Evolutionary conservation across 352 stramenopile genomes (phyloP), one percentile per base, ranked within the genome.

Genomic region (Globisporangium lucens): DNA sequence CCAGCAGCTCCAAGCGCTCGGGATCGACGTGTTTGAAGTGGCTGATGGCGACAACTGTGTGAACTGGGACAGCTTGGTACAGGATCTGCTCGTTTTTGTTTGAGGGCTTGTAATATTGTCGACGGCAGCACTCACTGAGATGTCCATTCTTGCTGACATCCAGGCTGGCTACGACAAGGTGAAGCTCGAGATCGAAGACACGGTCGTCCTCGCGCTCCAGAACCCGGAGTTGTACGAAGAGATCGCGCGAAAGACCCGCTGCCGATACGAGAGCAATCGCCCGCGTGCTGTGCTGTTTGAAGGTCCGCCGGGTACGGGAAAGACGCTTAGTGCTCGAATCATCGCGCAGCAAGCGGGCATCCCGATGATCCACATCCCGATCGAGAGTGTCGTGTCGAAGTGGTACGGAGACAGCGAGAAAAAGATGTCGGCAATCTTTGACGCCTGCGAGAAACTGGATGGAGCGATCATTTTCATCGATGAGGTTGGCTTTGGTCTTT

Each of bases 351-450:
- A 97, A 74, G 91, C 90, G 15, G 91, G 94, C 6, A 89, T 97
- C 43, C 94, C 94, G 17, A 93, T 98, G 83, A 93, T 98, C 59
- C 93, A 98, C 65, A 91, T 98, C 65, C 90, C 91, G 0, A 95
- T 98, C 41, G 94, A 98, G 73, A 97, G 84, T 66, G 87, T 98
- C 56, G 90, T 98, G 43, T 97, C 89, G 33, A 98, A 98, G 71
- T 98, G 89, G 89, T 98, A 98, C 61, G 94, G 94, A 22, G 94
- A 98, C 65, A 98, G 91, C 78, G 93, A 98, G 70, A 98, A 97
- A 75, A 95, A 97, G 59, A 93, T 98, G 78, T 93, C 87, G 56
- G 74, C 87, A n/a, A 98, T 98, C 55, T 97, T 98, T 73, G 93
- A 98, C 56, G 87, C 90, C 0, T 98, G 91, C 67, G 89, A 98